Conservation (phyloP, 179 eudicot genomes). For the Amaranthus tricolor region DNA sequence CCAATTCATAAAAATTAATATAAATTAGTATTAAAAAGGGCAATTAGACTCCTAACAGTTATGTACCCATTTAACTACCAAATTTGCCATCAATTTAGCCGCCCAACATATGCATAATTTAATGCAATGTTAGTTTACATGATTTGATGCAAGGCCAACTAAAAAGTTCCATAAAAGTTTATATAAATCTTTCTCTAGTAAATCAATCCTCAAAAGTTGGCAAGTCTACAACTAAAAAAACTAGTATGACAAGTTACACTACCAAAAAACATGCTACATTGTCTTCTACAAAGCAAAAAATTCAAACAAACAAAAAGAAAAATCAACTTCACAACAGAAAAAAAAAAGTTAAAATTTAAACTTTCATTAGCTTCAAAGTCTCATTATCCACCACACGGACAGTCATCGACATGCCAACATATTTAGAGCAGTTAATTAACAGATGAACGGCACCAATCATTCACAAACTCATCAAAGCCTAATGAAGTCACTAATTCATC, state of each 20-base stretch:
- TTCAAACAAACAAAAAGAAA: not conserved
- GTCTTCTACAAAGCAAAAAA: not conserved
- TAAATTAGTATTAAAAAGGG: not conserved
- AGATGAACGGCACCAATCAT: not conserved
- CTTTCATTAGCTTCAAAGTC: not conserved
- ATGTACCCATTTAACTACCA: not conserved
- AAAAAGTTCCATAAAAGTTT: not conserved
- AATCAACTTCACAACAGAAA: not conserved
- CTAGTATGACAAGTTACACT: not conserved
- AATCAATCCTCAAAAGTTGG: not conserved
- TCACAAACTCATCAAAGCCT: not conserved
- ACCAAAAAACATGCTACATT: constrained; percentile 5
- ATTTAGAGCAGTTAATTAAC: not conserved
- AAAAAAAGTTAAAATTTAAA: too few relatives aligned
- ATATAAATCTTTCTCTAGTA: not conserved
- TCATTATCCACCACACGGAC: not conserved
- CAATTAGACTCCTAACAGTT: not conserved
- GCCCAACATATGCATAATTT: not conserved
- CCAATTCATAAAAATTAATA: not conserved
- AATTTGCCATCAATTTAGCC: not conserved
- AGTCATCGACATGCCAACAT: not conserved
- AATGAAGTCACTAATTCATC: not conserved
- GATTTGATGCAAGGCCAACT: not conserved
- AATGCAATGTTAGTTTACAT: not conserved
- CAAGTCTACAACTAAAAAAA: not conserved